Base-by-base conservation (phyloP, 2,329 filamentous ascomycete genomes). In the Cercospora citrullina region DNA sequence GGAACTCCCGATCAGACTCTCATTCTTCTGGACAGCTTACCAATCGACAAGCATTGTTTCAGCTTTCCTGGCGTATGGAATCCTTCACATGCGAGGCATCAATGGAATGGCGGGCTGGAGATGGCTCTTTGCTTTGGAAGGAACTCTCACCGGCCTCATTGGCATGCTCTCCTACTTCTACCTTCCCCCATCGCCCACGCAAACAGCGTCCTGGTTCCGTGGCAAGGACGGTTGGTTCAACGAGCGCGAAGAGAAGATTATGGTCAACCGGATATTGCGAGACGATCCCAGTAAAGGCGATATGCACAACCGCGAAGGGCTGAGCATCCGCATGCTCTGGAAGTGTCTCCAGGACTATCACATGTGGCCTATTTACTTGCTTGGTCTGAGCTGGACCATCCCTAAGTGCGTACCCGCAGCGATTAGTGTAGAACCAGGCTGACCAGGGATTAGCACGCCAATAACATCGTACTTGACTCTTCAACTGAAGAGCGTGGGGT, bases 21-120 rank as follows among this genome's bases (percentile, higher is more conserved):
- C 87, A 71, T 87, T 84, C 74, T 93, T 93, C 80, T 93, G 90
- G 91, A 87, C 71, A 1, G 85, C 89, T 0, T 87, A 90, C 14
- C 85, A 85, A 67, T 82, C 82, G 0, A 86, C 85, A 0, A 83
- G 85, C 57, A 87, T 89, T 36, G 73, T 85, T 4, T 83, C 86
- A 0, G 86, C 87, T 1, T 87, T 88, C 71, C 76, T 87, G 10
- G 86, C 86, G 1, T 86, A 82, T 60, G 86, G 84, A 0, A 83
- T 88, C 36, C 75, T 89, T 2, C 84, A 84, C 62, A 71, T 75
- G 68, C 67, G 70, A 9, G 84, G 83, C 14, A 67, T 71, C 31
- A 80, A 82, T 39, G 85, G 87, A 61, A 73, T 86, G 82, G 75
- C 82, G 73, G 82, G 86, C 68, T 82, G 88, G 71, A 78, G 69